These are phyloP conservation scores for Fusarium pseudocircinatum DNA, from an alignment of 2,329 filamentous ascomycete species.

Conservation along the genomic window DNA sequence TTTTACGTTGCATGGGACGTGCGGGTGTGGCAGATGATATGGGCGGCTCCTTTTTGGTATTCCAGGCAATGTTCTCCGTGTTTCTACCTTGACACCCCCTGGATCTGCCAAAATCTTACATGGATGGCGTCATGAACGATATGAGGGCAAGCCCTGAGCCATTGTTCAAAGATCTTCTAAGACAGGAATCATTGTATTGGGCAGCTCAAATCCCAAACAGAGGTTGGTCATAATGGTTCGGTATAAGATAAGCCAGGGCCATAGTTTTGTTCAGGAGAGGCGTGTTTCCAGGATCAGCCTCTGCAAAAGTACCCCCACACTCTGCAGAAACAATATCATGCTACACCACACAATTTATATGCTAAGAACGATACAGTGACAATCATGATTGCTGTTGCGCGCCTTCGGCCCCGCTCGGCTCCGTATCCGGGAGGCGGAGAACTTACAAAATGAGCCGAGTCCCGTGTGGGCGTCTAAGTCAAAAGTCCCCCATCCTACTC, in stretches of 20 bases:
- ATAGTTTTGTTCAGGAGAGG: neutral
- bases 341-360: neutral
- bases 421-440: conserved; percentile 25
- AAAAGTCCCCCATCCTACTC: neutral
- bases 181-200: neutral
- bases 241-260: neutral
- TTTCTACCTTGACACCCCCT: neutral
- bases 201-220: neutral
- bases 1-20: neutral
- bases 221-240: neutral
- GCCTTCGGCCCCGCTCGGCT: conserved; percentile 22
- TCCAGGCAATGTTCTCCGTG: neutral
- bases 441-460: conserved; percentile 35
- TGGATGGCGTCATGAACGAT: neutral
- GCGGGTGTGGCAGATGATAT: neutral
- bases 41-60: neutral
- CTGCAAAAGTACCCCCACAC: neutral
- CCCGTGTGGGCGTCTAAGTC: conserved; percentile 1
- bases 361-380: neutral
- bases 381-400: neutral
- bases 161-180: neutral
- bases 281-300: neutral
- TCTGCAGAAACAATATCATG: neutral
- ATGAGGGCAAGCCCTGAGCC: neutral
- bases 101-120: neutral